Percentiles rank a stretch among this genome's conserved stretches.
phyloP scores from a whole-genome alignment of 257 asterid genomes.

The Solanum clarkiae region DNA sequence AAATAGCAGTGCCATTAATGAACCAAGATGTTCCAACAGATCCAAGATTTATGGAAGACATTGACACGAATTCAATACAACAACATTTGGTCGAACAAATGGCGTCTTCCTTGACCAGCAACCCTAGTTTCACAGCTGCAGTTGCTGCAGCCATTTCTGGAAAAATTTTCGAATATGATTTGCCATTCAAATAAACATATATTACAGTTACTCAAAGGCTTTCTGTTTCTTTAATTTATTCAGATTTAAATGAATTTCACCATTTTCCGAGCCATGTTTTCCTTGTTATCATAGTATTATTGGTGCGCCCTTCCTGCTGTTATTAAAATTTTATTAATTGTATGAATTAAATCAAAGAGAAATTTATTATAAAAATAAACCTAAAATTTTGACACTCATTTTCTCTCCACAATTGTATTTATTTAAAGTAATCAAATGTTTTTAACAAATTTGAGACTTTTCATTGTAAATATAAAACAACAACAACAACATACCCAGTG shows the following conservation, averaged over 20 bases:
- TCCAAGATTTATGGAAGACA: constrained; percentile 9
- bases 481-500: no score
- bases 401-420: no score
- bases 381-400: no score
- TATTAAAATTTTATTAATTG: no score
- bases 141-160: constrained; percentile 58
- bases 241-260: not conserved
- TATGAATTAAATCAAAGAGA: no score
- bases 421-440: no score
- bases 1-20: constrained; percentile 4
- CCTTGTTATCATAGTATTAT: not conserved
- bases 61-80: constrained; percentile 15
- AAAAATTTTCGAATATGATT: not conserved
- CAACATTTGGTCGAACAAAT: constrained; percentile 41
- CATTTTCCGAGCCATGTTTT: not conserved
- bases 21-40: constrained; percentile 2
- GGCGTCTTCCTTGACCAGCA: constrained; percentile 54
- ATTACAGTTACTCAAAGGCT: not conserved
- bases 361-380: no score
- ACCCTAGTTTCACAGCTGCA: constrained; percentile 57
- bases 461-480: no score
- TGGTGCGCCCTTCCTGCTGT: no score
- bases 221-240: not conserved
- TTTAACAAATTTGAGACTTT: no score
- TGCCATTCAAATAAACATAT: not conserved